Base-by-base conservation (phyloP, 2,329 filamentous ascomycete genomes). In the Scytalidium lignicola region DNA sequence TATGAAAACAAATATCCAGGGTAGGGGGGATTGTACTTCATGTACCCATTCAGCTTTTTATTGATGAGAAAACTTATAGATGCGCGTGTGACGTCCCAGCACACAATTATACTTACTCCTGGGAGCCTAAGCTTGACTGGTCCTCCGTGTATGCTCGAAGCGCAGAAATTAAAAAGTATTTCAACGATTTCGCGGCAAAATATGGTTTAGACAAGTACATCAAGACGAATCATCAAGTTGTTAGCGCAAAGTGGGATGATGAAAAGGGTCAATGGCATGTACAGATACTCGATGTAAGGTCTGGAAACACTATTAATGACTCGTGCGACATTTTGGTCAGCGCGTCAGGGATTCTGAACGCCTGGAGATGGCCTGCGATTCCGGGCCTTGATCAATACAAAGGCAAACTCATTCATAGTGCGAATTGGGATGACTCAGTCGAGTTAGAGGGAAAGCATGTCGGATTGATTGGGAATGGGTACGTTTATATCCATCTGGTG, bases 71-170 rank as follows among this genome's bases (percentile, higher is more conserved):
- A 17, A 17, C 15, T 15, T 8, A 13, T 13, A 19, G 28, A n/a
- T 44, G 42, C 42, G 21, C 72, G 52, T 79, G 76, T 43, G 63
- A 66, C 29, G 69, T 79, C 19, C 75, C 76, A 22, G 18, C 18
- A 7, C 28, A 81, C 64, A 80, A 76, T 1, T 82, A 82, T 63
- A 75, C 70, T 43, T 80, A 72, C 59, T 78, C 74, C 12, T 82
- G 81, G 55, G 78, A 76, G 40, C 75, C 78, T 48, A 80, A 79
- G 43, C 65, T 74, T 1, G 67, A 74, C 52, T 82, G 79, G 78
- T 73, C 74, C 0, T 63, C 70, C 6, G 32, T 13, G 4, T 37
- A 17, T 37, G 32, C 15, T 5, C 6, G 32, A 4, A 7, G 4
- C 4, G 32, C 6, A 13, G 32, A 37, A 17, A 13, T 37, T 7